Evolutionary conservation across 1,139 yeast species (phyloP).

Genomic region (Saccharomycopsis hybrid): DNA sequence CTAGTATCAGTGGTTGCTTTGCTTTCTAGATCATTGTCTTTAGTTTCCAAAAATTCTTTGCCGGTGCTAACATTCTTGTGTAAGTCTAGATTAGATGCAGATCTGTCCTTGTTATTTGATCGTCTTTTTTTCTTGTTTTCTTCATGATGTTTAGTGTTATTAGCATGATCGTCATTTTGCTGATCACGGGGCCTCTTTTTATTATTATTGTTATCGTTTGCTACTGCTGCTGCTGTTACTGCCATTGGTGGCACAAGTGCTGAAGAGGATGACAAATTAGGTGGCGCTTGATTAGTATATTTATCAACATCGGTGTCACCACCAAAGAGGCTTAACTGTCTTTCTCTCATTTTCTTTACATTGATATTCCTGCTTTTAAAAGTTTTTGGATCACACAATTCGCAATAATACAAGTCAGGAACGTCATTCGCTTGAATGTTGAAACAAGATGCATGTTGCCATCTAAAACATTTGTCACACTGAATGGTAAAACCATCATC

Average conservation of each 20-base stretch:
- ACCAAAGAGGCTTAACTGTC: conserved; percentile 29
- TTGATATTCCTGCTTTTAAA: conserved; percentile 44
- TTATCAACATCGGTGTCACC: too few species aligned
- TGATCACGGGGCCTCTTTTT: not conserved
- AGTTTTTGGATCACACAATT: conserved; percentile 53
- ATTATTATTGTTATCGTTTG: conserved; percentile 1
- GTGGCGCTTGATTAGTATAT: too few species aligned
- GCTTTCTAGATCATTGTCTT: too few species aligned
- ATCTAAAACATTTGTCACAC: conserved; percentile 84
- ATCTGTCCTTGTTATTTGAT: not conserved
- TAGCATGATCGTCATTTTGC: not conserved
- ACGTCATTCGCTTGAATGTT: conserved; percentile 66
- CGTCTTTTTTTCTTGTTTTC: conserved; percentile 1
- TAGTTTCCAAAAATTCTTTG: too few species aligned
- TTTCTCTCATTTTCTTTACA: conserved; percentile 43
- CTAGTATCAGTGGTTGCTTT: too few species aligned
- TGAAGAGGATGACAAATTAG: not conserved
- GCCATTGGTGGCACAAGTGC: too few species aligned
- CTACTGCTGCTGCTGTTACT: too few species aligned
- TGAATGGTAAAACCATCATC: conserved; percentile 96
- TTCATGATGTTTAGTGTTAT: too few species aligned
- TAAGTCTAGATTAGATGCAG: not conserved
- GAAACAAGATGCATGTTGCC: conserved; percentile 94
- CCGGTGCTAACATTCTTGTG: too few species aligned
- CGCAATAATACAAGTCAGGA: conserved; percentile 81